A percentile compares a stretch with the other conserved stretches of the same genome.
phyloP scores from a whole-genome alignment of 2,329 filamentous ascomycete genomes.

The Alternaria alternata region DNA sequence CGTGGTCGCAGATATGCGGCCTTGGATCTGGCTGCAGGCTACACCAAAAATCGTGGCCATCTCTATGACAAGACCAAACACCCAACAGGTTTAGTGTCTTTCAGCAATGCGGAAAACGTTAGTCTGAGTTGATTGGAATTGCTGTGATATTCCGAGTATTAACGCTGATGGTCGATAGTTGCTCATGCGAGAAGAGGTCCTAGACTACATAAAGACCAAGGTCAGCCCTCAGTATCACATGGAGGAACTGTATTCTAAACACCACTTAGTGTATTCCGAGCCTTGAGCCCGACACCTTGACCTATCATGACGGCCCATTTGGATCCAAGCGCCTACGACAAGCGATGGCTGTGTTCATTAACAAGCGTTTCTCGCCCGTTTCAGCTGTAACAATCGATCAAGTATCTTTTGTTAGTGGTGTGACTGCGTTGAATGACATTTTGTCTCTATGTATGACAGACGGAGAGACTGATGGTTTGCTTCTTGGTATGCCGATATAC shows the following conservation, averaged over 20 bases:
- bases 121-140: background rate
- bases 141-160: background rate
- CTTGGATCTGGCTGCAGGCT: slow-evolving; percentile 10
- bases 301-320: slow-evolving; percentile 14
- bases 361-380: slow-evolving; percentile 10
- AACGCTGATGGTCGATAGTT: slow-evolving; percentile 3
- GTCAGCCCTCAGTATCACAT: background rate
- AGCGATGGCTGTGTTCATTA: slow-evolving; percentile 10
- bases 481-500: slow-evolving; percentile 16
- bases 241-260: background rate
- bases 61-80: slow-evolving; percentile 5
- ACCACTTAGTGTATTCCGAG: background rate
- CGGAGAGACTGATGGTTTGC: slow-evolving; percentile 8
- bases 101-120: slow-evolving; percentile 10
- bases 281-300: slow-evolving; percentile 6
- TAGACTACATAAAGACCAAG: slow-evolving; percentile 10
- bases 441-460: slow-evolving; percentile 15
- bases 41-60: slow-evolving; percentile 11
- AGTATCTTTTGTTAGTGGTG: slow-evolving; percentile 7
- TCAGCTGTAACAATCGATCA: slow-evolving; percentile 4
- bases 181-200: slow-evolving; percentile 7
- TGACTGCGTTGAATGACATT: slow-evolving; percentile 14
- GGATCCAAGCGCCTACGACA: slow-evolving; percentile 8
- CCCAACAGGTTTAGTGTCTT: slow-evolving; percentile 9
- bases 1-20: slow-evolving; percentile 13